Evolutionary conservation across 2,329 filamentous ascomycete species (phyloP).

Genomic region (Talaromyces sp.): DNA sequence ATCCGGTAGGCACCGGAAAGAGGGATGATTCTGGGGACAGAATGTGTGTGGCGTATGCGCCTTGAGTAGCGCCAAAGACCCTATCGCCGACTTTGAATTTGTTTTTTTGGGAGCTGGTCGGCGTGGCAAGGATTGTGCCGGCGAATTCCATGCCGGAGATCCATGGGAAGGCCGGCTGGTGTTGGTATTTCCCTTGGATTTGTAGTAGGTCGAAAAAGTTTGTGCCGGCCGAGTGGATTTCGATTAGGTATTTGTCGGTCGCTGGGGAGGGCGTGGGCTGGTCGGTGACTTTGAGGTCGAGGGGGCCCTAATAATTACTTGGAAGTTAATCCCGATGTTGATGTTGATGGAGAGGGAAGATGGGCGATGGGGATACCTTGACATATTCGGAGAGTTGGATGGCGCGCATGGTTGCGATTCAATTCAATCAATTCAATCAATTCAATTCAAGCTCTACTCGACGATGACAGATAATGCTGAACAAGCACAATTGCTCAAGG

Average conservation of each 20-base stretch:
- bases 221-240: slow-evolving; percentile 78
- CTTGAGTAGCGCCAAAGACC: slow-evolving; percentile 83
- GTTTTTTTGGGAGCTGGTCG: slow-evolving; percentile 41
- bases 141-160: slow-evolving; percentile 82
- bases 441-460: neutral
- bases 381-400: slow-evolving; percentile 71
- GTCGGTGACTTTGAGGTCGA: slow-evolving; percentile 69
- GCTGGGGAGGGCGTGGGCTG: slow-evolving; percentile 70
- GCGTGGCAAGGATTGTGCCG: slow-evolving; percentile 66
- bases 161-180: slow-evolving; percentile 86
- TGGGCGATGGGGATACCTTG: slow-evolving; percentile 47
- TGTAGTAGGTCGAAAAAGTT: slow-evolving; percentile 98
- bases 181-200: slow-evolving; percentile 91
- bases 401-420: slow-evolving; percentile 56
- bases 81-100: slow-evolving; percentile 72
- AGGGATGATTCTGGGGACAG: slow-evolving; percentile 62
- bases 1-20: slow-evolving; percentile 70
- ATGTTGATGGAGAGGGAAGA: neutral
- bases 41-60: slow-evolving; percentile 76
- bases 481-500: too few relatives aligned
- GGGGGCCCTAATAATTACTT: slow-evolving; percentile 62
- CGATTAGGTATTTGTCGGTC: slow-evolving; percentile 74
- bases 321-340: neutral
- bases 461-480: neutral
- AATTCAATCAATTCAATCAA: neutral